Conservation (phyloP, 495 filamentous ascomycete species). For the Poronia punctata region DNA sequence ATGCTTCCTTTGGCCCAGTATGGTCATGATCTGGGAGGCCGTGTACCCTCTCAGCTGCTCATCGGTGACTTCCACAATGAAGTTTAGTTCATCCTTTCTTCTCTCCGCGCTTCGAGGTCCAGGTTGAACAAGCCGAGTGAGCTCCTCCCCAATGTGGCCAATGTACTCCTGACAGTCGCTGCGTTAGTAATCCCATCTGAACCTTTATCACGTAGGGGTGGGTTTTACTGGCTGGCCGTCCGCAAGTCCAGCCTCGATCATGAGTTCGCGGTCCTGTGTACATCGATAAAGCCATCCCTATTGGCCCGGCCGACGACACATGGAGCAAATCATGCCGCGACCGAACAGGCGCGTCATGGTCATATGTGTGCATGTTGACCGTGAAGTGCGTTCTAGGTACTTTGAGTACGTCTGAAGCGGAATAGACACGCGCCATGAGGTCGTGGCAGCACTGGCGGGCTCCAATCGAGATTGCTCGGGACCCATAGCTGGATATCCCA, state of each 20-base stretch:
- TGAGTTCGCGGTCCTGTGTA: conserved; percentile 48
- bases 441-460: not conserved
- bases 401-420: conserved; percentile 11
- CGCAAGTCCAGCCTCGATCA: conserved; percentile 31
- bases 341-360: conserved; percentile 52
- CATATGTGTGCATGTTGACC: conserved; percentile 49
- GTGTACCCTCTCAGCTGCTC: conserved; percentile 41
- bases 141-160: conserved; percentile 6
- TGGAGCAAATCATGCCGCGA: conserved; percentile 37
- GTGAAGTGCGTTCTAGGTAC: conserved; percentile 8
- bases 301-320: conserved; percentile 40
- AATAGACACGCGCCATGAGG: not conserved
- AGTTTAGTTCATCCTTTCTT: conserved; percentile 28
- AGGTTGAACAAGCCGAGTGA: conserved; percentile 17
- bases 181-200: not conserved
- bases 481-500: not conserved
- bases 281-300: conserved; percentile 65
- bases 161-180: conserved; percentile 20
- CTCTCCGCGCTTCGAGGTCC: conserved; percentile 26
- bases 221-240: conserved; percentile 21
- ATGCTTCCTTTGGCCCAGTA: conserved; percentile 36
- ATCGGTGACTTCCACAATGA: conserved; percentile 46
- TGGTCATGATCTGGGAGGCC: conserved; percentile 28
- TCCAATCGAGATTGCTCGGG: not conserved
- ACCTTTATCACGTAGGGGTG: not conserved